Evolutionary conservation across 1,284 basidiomycete species (phyloP).

Genomic region (Somion occarium): DNA sequence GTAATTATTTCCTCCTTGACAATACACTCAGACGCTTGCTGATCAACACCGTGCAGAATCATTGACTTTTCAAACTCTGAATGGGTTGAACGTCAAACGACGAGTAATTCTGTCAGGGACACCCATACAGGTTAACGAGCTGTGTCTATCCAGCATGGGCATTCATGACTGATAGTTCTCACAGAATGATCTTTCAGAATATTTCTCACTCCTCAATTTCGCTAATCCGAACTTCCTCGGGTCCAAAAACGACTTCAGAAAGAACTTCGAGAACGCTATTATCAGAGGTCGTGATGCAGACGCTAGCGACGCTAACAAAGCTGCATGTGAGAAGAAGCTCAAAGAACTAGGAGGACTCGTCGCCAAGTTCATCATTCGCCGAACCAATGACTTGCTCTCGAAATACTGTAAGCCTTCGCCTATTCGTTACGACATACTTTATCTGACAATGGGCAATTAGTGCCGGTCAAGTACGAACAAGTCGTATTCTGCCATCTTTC

Average conservation of each 20-base stretch:
- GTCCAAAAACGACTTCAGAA: conserved; percentile 88
- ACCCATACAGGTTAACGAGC: conserved; percentile 82
- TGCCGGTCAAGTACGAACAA: conserved; percentile 99
- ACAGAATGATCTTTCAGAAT: conserved; percentile 95
- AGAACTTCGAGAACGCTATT: conserved; percentile 95
- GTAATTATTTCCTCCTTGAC: conserved; percentile 33
- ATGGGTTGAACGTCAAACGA: conserved; percentile 84
- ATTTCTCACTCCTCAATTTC: conserved; percentile 94
- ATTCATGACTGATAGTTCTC: background rate
- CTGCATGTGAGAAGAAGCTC: conserved; percentile 84
- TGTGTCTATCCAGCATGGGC: background rate
- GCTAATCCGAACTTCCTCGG: conserved; percentile 97
- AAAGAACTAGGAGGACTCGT: conserved; percentile 91
- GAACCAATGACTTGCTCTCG: conserved; percentile 95
- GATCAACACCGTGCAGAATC: conserved; percentile 51
- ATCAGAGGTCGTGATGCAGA: conserved; percentile 91
- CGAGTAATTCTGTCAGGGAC: conserved; percentile 97
- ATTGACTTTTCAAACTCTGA: conserved; percentile 85
- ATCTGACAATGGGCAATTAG: conserved; percentile 37
- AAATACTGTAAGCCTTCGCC: conserved; percentile 78
- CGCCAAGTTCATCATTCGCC: conserved; percentile 94
- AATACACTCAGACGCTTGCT: background rate
- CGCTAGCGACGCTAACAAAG: conserved; percentile 81
- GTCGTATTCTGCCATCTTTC: conserved; percentile 96
- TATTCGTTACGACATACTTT: conserved; percentile 6